Conservation (phyloP, 2,329 filamentous ascomycete genomes). For the Westerdykella aurantiaca region DNA sequence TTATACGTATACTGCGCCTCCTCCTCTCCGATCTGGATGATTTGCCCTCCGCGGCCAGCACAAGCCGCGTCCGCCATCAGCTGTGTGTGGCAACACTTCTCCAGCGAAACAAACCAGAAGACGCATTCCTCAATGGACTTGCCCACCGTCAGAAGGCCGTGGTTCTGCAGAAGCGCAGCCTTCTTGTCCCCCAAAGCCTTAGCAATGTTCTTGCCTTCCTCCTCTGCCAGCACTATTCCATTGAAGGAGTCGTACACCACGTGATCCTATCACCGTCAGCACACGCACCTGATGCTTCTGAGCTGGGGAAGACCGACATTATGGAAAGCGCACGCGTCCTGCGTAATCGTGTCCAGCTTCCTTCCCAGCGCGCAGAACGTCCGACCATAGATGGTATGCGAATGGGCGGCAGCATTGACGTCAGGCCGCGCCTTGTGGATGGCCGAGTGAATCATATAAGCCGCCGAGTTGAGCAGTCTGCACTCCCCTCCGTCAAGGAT, state of each 20-base stretch:
- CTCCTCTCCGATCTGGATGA: constrained; percentile 61
- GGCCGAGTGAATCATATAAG: constrained; percentile 57
- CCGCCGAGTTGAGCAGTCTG: constrained; percentile 39
- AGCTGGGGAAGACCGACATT: constrained; percentile 22
- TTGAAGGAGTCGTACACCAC: constrained; percentile 50
- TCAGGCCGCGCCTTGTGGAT: constrained; percentile 56
- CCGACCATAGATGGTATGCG: constrained; percentile 54
- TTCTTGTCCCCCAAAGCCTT: constrained; percentile 45
- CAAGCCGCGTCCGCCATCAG: constrained; percentile 52
- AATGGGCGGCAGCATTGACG: constrained; percentile 54
- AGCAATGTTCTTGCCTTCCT: constrained; percentile 51
- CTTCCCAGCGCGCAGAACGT: constrained; percentile 59
- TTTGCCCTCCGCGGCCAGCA: constrained; percentile 56
- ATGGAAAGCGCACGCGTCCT: constrained; percentile 52
- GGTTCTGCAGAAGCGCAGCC: constrained; percentile 50
- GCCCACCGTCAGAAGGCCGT: constrained; percentile 49
- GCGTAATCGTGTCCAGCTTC: constrained; percentile 54
- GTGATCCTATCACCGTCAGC: constrained; percentile 44
- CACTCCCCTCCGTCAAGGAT: constrained; percentile 56
- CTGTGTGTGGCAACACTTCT: constrained; percentile 51
- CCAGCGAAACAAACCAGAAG: constrained; percentile 51
- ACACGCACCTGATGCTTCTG: background rate
- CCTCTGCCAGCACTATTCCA: constrained; percentile 48
- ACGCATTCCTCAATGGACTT: constrained; percentile 47
- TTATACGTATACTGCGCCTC: constrained; percentile 65